A percentile compares a stretch with the other conserved stretches of the same genome.
Evolutionary conservation across 345 rosid species (phyloP).

Genomic region (Turnera subulata): DNA sequence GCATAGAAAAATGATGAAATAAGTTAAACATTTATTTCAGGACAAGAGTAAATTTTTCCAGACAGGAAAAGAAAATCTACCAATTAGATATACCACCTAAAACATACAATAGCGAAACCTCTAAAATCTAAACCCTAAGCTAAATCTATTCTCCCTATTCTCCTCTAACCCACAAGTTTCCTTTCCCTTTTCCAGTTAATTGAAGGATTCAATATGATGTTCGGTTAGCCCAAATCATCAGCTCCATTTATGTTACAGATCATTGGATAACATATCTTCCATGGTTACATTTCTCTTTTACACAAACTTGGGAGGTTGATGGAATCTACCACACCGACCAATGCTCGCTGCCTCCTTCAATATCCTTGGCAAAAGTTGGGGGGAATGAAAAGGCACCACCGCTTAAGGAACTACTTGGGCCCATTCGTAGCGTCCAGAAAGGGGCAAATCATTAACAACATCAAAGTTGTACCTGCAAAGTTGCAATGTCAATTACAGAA

Average conservation of each 20-base stretch:
- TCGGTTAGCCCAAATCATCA: conserved; percentile 25
- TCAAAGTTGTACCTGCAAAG: conserved; percentile 89
- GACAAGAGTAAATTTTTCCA: background rate
- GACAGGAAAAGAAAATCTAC: conserved; percentile 12
- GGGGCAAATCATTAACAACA: conserved; percentile 54
- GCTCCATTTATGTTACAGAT: conserved; percentile 31
- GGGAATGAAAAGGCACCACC: conserved; percentile 2
- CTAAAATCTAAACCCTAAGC: conserved; percentile 20
- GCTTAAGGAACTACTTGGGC: conserved; percentile 47
- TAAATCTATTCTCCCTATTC: background rate
- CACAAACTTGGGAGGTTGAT: conserved; percentile 10
- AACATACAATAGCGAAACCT: conserved; percentile 15
- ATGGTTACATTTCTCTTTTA: conserved; percentile 19
- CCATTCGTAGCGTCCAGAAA: conserved; percentile 83
- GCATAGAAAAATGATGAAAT: background rate
- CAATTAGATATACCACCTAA: conserved; percentile 22
- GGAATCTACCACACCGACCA: conserved; percentile 2
- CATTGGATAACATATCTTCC: conserved; percentile 34
- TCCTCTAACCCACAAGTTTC: conserved; percentile 1
- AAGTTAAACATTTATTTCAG: conserved; percentile 31
- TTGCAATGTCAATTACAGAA: too few species aligned
- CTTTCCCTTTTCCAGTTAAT: background rate
- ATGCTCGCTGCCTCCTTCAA: conserved; percentile 14
- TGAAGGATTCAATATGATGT: conserved; percentile 3
- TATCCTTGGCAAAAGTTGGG: conserved; percentile 6